Percentiles rank a stretch among this genome's conserved stretches.
phyloP scores from a whole-genome alignment of 345 rosid species.

The Geranium rotundifolium region DNA sequence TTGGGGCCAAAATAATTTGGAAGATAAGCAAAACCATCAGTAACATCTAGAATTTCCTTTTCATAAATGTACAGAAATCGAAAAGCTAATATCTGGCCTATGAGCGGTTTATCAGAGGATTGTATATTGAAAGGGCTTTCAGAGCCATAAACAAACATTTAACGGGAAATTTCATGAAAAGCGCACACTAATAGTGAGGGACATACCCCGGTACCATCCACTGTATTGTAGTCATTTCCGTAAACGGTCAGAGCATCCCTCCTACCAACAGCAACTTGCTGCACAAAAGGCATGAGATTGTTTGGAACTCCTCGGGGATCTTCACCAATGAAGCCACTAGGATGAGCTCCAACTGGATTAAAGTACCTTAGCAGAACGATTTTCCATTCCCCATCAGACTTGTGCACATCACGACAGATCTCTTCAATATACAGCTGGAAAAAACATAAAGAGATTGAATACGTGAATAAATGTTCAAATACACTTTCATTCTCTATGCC shows the following conservation, averaged over 20 bases:
- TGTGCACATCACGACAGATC: constrained; percentile 66
- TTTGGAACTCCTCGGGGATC: constrained; percentile 95
- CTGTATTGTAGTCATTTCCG: constrained; percentile 78
- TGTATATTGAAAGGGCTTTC: not conserved
- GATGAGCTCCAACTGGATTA: constrained; percentile 98
- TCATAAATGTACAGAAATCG: too few relatives aligned
- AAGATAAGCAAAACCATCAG: too few relatives aligned
- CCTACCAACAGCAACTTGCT: constrained; percentile 96
- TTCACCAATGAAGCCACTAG: constrained; percentile 90
- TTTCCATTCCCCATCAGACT: constrained; percentile 76
- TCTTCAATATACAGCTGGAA: constrained; percentile 86
- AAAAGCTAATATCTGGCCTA: too few relatives aligned
- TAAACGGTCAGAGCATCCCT: constrained; percentile 63
- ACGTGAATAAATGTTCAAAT: not conserved
- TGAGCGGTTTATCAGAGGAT: not conserved
- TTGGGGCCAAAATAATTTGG: not conserved
- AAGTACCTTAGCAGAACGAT: constrained; percentile 87
- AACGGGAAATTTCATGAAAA: not conserved
- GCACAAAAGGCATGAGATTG: constrained; percentile 98
- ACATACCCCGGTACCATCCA: constrained; percentile 92
- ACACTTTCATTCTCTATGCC: not conserved
- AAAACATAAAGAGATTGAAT: not conserved
- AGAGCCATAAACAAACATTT: not conserved
- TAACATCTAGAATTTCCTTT: too few relatives aligned
- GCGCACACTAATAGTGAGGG: not conserved